Percentiles rank a stretch among this genome's conserved stretches.
These are phyloP conservation scores for Nymphaea colorata DNA, from an alignment of 164 flowering plant genomes.

Conservation along the genomic window DNA sequence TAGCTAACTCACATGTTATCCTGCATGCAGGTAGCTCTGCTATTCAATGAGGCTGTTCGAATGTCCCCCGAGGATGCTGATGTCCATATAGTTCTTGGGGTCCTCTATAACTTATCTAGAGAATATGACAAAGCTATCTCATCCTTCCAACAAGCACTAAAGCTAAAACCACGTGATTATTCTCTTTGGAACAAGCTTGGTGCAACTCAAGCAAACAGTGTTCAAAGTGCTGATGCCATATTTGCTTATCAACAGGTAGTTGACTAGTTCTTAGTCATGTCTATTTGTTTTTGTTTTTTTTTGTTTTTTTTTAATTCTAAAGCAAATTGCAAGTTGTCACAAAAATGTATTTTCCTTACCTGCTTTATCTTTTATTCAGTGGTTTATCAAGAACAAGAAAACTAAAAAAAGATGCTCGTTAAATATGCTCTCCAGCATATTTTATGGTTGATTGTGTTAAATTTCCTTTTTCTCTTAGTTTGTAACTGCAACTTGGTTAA, in stretches of 20 bases:
- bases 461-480: no score
- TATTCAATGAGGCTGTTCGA: conserved; percentile 83
- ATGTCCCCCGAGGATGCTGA: conserved; percentile 93
- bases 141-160: conserved; percentile 68
- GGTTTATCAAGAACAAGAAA: no score
- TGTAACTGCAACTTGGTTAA: no score
- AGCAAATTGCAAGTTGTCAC: no score
- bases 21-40: conserved; percentile 48
- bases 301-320: no score
- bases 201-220: conserved; percentile 97
- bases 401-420: no score
- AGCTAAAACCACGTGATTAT: conserved; percentile 88
- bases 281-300: no score
- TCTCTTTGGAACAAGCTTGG: conserved; percentile 99
- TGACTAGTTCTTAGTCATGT: background rate
- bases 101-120: conserved; percentile 75
- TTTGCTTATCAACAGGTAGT: conserved; percentile 84
- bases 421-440: no score
- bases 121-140: conserved; percentile 86
- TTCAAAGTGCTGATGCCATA: conserved; percentile 95
- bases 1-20: background rate
- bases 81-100: conserved; percentile 92
- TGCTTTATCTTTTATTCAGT: no score
- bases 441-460: no score
- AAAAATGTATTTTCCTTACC: no score